Evolutionary conservation across 2,329 filamentous ascomycete species (phyloP), one percentile per base, ranked within the genome.

Genomic region (Hypoxylon sp.): DNA sequence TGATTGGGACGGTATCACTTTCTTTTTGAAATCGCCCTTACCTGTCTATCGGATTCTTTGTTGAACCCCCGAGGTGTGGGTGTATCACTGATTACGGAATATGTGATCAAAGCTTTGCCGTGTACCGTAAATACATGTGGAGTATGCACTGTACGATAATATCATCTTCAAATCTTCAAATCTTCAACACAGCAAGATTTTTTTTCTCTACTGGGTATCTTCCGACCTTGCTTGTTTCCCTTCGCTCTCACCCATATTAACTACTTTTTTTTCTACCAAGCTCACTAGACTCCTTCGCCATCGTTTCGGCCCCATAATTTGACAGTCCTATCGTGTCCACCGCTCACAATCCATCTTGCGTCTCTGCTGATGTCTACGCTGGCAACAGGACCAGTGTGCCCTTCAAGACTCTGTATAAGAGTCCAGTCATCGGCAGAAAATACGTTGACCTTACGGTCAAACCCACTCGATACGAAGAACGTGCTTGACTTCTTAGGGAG

Each of bases 361-460:
- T 98, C 93, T 70, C 86, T 86, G 76, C 92, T 97, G 58, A 97
- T 89, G 82, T 99, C 96, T 11, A 94, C 92, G 73, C 94, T 97
- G 57, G 97, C 88, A 10, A 99, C 94, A 44, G 97, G 96, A 1
- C 94, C 94, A 1, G 94, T 94, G 80, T 99, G 96, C 0, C 94
- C 96, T 74, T 91, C 93, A 65, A 99, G 83, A 14, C 91, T 93
- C 81, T 97, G 97, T 67, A 94, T 90, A 65, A 97, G 82, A 0
- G 92, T 91, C 94, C 96, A 99, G 81, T 99, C 95, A 78, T 99
- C 96, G 1, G 94, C 94, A 5, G 94, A 97, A 81, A 97, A 98
- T 73, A 99, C 87, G 78, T 98, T 97, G 81, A 99, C 92, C 74
- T 94, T 95, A 79, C 92, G 94, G 82, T 99, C 96, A 77, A 98